A percentile compares a stretch with the other conserved stretches of the same genome.
Conservation (phyloP, 2,329 filamentous ascomycete species). For the Epichloe sp. region DNA sequence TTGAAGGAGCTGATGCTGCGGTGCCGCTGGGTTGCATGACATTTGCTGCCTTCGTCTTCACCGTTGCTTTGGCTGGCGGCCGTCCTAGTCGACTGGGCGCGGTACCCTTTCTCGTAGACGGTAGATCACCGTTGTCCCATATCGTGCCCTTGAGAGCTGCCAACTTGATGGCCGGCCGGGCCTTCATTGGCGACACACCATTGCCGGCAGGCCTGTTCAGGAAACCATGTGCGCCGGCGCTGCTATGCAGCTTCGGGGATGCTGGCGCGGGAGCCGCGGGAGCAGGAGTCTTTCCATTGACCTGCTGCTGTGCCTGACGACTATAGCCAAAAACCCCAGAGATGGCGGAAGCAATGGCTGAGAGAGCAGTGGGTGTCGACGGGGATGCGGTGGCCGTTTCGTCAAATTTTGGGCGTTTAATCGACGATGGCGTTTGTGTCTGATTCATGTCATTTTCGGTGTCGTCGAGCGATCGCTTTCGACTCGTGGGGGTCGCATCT, state of each 20-base stretch:
- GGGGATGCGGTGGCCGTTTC: conserved; percentile 12
- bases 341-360: conserved; percentile 19
- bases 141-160: conserved; percentile 23
- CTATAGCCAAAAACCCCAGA: conserved; percentile 15
- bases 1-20: not conserved
- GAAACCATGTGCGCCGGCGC: not conserved
- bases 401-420: conserved; percentile 21
- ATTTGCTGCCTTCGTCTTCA: not conserved
- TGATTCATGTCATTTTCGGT: conserved; percentile 12
- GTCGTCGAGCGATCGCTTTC: conserved; percentile 7
- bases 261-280: not conserved
- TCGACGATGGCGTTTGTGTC: conserved; percentile 14
- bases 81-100: conserved; percentile 6
- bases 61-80: not conserved
- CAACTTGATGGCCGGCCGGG: conserved; percentile 21
- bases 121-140: conserved; percentile 22
- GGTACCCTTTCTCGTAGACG: conserved; percentile 6
- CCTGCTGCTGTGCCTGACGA: conserved; percentile 7
- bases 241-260: not conserved
- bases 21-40: not conserved
- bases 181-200: conserved; percentile 5
- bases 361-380: conserved; percentile 18
- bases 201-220: conserved; percentile 2
- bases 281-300: conserved; percentile 3
- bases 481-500: conserved; percentile 9